phyloP scores from a whole-genome alignment of 495 filamentous ascomycete genomes.

The Chlorociboria aeruginascens region DNA sequence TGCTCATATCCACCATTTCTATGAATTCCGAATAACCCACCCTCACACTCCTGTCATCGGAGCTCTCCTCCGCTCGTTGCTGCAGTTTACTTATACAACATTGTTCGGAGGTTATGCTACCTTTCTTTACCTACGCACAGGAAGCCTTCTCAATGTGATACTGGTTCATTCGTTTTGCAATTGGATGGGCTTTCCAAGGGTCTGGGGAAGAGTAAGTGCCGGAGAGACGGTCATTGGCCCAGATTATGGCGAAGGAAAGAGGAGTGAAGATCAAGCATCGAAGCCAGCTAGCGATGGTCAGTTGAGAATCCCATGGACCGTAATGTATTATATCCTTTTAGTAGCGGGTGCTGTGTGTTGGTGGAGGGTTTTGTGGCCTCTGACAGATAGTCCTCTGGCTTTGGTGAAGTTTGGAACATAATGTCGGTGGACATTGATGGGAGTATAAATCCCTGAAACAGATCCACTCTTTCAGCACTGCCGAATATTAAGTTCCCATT shows the following conservation, averaged over 20 bases:
- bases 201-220: constrained; percentile 62
- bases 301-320: constrained; percentile 49
- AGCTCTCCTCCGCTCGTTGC: constrained; percentile 54
- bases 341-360: constrained; percentile 60
- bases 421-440: no score
- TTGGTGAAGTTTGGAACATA: constrained; percentile 26
- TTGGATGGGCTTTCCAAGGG: constrained; percentile 72
- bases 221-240: constrained; percentile 7
- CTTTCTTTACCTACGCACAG: constrained; percentile 82
- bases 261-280: constrained; percentile 5
- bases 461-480: no score
- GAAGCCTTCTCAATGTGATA: constrained; percentile 60
- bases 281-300: neutral
- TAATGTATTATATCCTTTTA: constrained; percentile 66
- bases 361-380: constrained; percentile 52
- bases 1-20: constrained; percentile 90
- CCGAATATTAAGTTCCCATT: no score
- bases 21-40: constrained; percentile 79
- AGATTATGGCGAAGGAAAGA: constrained; percentile 9
- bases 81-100: constrained; percentile 89
- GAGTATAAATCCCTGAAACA: no score
- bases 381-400: constrained; percentile 51
- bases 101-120: constrained; percentile 88
- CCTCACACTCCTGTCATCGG: constrained; percentile 49
- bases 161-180: constrained; percentile 85